Conservation (phyloP, 1,139 yeast genomes). For the Yamadazyma kanchanaburiensis region DNA sequence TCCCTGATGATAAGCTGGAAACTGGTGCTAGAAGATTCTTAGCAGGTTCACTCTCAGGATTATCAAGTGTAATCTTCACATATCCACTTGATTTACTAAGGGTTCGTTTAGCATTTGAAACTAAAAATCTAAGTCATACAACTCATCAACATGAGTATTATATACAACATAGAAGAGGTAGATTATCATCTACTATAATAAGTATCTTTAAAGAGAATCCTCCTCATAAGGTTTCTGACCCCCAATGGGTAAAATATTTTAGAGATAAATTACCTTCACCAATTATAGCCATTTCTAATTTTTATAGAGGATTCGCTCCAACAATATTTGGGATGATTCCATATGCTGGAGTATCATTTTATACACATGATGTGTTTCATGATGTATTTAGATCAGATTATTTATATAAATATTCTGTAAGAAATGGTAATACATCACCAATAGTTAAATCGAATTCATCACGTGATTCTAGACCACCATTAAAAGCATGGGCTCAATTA, state of each 20-base stretch:
- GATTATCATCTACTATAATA: constrained; percentile 50
- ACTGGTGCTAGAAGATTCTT: constrained; percentile 75
- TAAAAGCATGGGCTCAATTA: constrained; percentile 88
- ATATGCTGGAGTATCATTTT: constrained; percentile 95
- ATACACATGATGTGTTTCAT: constrained; percentile 88
- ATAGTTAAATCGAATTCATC: constrained; percentile 25
- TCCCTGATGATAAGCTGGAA: constrained; percentile 72
- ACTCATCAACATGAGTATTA: constrained; percentile 18
- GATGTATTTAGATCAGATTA: constrained; percentile 68
- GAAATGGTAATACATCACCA: constrained; percentile 7
- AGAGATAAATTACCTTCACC: constrained; percentile 32
- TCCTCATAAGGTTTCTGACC: constrained; percentile 33
- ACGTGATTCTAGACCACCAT: constrained; percentile 59
- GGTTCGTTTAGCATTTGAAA: constrained; percentile 88
- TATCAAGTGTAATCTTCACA: constrained; percentile 82
- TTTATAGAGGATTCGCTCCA: constrained; percentile 92
- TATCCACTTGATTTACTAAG: constrained; percentile 90
- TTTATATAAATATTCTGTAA: constrained; percentile 58
- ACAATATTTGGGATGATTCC: constrained; percentile 96
- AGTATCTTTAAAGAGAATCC: constrained; percentile 66
- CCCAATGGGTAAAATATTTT: constrained; percentile 33
- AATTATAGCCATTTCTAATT: constrained; percentile 55
- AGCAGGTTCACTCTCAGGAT: constrained; percentile 89
- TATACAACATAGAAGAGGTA: constrained; percentile 43
- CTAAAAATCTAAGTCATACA: constrained; percentile 40